Base-by-base conservation (phyloP, 2,329 filamentous ascomycete genomes). In the Neospermospora avenae region DNA sequence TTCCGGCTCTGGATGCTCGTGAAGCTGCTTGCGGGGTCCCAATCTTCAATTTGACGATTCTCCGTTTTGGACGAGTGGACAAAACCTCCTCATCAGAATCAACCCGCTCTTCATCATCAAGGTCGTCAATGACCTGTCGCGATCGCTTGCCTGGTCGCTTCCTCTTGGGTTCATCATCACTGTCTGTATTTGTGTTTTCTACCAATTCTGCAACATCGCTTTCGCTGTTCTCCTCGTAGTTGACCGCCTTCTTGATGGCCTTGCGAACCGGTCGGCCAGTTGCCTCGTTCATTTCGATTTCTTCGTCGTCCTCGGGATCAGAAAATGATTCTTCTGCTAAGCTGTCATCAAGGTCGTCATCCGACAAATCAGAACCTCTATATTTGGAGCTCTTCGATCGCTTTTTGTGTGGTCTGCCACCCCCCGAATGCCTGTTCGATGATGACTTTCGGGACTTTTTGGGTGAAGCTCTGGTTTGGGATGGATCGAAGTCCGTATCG, bases 401-500 rank as follows among this genome's bases (percentile, higher is more conserved):
- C 54, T 75, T 76, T 67, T 73, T 77, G 24, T 74, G 72, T 4
- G 55, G 34, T 41, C 42, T 46, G 34, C 55, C 55, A 16, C 70
- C 68, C 34, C 65, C 70, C 59, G 68, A 69, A 59, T 67, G 52
- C 57, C 67, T 64, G 56, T 70, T 60, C 8, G 67, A 56, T 25
- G 62, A 59, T 18, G 60, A 61, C 44, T 70, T 74, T 39, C 72
- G 68, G 4, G 76, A 72, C 31, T 76, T 71, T 24, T 77, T 76
- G 4, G 75, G 68, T 57, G 78, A 79, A 16, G 80, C 75, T 31
- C 76, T 74, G 25, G 74, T 77, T 65, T 80, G 78, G 16, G 73
- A 71, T 16, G 84, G 84, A 60, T 85, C 81, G 68, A 88, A 88
- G 71, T 86, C 86, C 65, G 85, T 84, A 69, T 88, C 85, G 53